phyloP scores from a whole-genome alignment of 176 grass and related monocot genomes.

The Urochloa ruziziensis region DNA sequence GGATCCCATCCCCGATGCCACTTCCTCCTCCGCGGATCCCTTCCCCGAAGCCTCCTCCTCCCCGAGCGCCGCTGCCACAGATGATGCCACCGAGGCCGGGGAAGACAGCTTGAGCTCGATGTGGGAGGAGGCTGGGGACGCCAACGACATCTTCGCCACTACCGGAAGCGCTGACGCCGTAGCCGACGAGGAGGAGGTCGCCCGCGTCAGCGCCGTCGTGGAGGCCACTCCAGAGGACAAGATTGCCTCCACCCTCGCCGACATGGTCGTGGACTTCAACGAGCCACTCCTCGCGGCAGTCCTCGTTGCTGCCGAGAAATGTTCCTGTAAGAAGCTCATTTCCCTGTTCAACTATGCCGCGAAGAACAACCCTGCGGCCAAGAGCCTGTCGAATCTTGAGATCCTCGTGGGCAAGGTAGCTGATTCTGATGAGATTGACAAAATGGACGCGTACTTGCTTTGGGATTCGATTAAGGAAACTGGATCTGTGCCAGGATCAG shows the following conservation, averaged over 20 bases:
- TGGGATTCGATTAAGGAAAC: constrained; percentile 91
- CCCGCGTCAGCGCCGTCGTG: constrained; percentile 38
- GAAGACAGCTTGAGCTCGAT: constrained; percentile 59
- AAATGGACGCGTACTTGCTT: constrained; percentile 68
- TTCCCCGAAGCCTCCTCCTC: constrained; percentile 2
- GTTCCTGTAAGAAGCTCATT: constrained; percentile 56
- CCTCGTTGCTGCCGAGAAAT: constrained; percentile 42
- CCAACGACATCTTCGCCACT: constrained; percentile 46
- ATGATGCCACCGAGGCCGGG: constrained; percentile 12
- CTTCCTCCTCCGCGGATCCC: neutral
- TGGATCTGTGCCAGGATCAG: constrained; percentile 45
- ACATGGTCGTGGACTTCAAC: constrained; percentile 63
- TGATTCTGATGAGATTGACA: constrained; percentile 38
- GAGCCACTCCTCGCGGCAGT: constrained; percentile 65
- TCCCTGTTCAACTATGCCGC: constrained; percentile 57
- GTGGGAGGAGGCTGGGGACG: constrained; percentile 59
- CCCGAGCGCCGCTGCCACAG: neutral
- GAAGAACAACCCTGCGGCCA: constrained; percentile 45
- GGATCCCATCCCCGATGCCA: constrained; percentile 33
- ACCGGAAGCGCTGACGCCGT: constrained; percentile 19
- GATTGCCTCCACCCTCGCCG: constrained; percentile 51
- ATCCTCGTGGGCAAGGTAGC: constrained; percentile 51
- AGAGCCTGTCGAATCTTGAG: constrained; percentile 55
- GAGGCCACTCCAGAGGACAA: constrained; percentile 35
- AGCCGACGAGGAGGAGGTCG: constrained; percentile 54